Evolutionary conservation across 441 rosid species (phyloP), one percentile per base, ranked within the genome.

Genomic region (Iberis amara): DNA sequence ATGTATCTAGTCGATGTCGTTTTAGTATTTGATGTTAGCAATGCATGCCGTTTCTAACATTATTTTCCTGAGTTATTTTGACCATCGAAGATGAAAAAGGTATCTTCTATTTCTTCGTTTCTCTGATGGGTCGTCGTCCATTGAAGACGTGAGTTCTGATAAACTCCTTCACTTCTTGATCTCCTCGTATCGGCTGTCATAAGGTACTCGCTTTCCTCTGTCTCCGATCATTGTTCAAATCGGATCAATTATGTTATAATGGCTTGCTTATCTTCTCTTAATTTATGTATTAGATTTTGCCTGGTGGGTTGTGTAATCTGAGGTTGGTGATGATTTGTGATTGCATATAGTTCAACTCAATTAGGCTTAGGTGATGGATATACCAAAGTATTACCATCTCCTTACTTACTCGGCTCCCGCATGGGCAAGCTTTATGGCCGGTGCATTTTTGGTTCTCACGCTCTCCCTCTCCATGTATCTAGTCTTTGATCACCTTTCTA

Each of bases 401-500:
- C 46, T 40, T 56, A 58, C 68, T 10, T 82, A 79, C 70, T 68
- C 83, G 24, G 66, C 94, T 67, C 98, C 96, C 11, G 40, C 79
- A 45, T 94, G 99, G 99, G 82, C 87, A 41, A 76, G 79, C 64
- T 52, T 80, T 23, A 64, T 79, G 59, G 85, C 94, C 5, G 83
- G 83, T 33, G 74, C 70, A 6, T 70, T 94, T 68, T 65, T 85
- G 66, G 32, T 83, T 31, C 8, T 81, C 10, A 47, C 90, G 10
- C 86, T 94, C 45, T 71, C 71, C 47, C 81, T 83, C 38, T 94
- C 99, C 11, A 52, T 83, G 69, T 94, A 74, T 68, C 91, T 94
- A 11, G 54, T 89, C 47, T 83, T 86, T 56, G 97, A 94, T 67
- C 99, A 94, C 74, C 88, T 94, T 14, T 81, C 91, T 39, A 86